A percentile compares a stretch with the other conserved stretches of the same genome.
phyloP scores from a whole-genome alignment of 208 protist genomes.

The Naegleria gruberi region DNA sequence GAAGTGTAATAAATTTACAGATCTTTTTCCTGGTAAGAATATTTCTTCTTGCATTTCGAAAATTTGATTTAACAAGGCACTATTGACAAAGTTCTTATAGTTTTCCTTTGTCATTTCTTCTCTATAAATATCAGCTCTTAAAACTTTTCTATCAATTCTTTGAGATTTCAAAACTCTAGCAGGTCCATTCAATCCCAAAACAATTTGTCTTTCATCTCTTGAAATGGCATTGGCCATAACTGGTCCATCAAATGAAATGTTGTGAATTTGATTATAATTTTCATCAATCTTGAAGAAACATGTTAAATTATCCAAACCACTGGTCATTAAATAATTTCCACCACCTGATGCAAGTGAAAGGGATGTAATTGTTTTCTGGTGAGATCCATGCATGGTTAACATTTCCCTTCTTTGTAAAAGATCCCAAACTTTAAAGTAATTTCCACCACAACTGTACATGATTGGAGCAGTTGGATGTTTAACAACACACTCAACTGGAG shows the following conservation, averaged over 20 bases:
- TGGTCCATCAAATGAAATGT: background rate
- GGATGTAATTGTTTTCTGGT: background rate
- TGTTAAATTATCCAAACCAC: background rate
- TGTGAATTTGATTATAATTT: background rate
- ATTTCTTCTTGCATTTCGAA: background rate
- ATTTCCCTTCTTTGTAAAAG: background rate
- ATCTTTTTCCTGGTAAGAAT: background rate
- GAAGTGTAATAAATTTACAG: background rate
- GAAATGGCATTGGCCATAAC: background rate
- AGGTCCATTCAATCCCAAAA: background rate
- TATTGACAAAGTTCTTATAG: background rate
- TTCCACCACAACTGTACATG: background rate
- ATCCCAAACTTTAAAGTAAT: background rate
- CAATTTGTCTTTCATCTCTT: background rate
- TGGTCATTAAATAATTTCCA: background rate
- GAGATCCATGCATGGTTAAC: background rate
- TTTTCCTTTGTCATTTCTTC: background rate
- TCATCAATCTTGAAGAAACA: conserved; percentile 6
- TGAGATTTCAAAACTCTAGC: background rate
- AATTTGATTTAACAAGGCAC: background rate
- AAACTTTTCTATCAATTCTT: background rate
- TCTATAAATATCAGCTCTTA: background rate
- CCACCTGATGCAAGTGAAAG: background rate
- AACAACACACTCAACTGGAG: conserved; percentile 1
- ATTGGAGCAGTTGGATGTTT: background rate